Percentiles rank a stretch among this genome's conserved stretches.
Conservation (phyloP, 495 filamentous ascomycete species). For the Lophium mytilinum region DNA sequence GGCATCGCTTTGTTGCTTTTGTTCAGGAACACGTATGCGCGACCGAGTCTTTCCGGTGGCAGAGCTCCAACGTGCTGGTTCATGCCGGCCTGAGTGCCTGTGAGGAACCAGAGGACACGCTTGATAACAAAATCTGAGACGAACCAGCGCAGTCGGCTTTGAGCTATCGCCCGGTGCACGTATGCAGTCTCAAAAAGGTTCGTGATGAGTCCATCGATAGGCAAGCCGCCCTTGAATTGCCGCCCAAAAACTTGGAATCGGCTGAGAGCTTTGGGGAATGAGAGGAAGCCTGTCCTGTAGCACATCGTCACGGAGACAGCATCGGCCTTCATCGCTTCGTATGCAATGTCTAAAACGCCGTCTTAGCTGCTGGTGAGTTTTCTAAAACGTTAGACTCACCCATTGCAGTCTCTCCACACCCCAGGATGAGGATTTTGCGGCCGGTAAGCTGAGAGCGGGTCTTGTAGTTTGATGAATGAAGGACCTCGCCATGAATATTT, state of each 20-base stretch:
- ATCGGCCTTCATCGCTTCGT: slow-evolving; percentile 35
- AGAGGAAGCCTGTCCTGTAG: slow-evolving; percentile 39
- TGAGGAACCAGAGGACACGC: slow-evolving; percentile 34
- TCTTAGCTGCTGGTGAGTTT: background rate
- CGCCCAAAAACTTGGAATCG: slow-evolving; percentile 17
- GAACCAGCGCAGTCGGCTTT: slow-evolving; percentile 34
- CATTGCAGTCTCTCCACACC: slow-evolving; percentile 39
- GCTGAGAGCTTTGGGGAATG: slow-evolving; percentile 30
- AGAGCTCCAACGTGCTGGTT: slow-evolving; percentile 38
- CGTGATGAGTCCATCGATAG: slow-evolving; percentile 37
- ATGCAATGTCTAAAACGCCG: slow-evolving; percentile 27
- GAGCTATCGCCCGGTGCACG: slow-evolving; percentile 37
- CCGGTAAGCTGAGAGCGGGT: slow-evolving; percentile 32
- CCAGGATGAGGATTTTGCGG: slow-evolving; percentile 37
- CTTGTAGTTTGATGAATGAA: slow-evolving; percentile 42
- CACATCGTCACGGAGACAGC: slow-evolving; percentile 37
- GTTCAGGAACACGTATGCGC: slow-evolving; percentile 35
- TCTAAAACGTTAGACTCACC: slow-evolving; percentile 9
- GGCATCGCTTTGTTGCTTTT: slow-evolving; percentile 36
- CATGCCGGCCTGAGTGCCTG: slow-evolving; percentile 34
- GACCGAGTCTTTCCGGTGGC: slow-evolving; percentile 22
- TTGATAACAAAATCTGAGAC: slow-evolving; percentile 38
- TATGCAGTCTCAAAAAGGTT: slow-evolving; percentile 44
- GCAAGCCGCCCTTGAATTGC: slow-evolving; percentile 32
- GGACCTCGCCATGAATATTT: slow-evolving; percentile 29